Evolutionary conservation across 169 alveolate species (phyloP).

Genomic region (Plasmodium sp.): DNA sequence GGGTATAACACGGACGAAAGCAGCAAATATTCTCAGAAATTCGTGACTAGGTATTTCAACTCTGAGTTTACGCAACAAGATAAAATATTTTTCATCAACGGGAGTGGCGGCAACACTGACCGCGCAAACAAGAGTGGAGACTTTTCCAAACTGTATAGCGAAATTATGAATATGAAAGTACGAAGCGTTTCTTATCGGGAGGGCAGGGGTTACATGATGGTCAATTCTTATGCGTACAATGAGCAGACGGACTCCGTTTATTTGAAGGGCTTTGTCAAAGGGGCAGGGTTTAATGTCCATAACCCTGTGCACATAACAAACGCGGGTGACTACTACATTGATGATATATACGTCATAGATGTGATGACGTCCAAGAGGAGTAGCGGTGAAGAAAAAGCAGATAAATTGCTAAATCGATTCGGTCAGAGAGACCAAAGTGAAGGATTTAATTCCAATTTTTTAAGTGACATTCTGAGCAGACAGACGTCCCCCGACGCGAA

Average conservation of each 20-base stretch:
- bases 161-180: slow-evolving; percentile 76
- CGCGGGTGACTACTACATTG: slow-evolving; percentile 80
- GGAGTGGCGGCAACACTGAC: slow-evolving; percentile 32
- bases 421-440: slow-evolving; percentile 74
- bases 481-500: neutral
- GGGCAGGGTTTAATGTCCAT: slow-evolving; percentile 80
- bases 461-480: slow-evolving; percentile 59
- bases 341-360: slow-evolving; percentile 76
- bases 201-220: slow-evolving; percentile 85
- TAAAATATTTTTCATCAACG: slow-evolving; percentile 66
- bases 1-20: slow-evolving; percentile 74
- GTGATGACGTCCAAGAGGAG: slow-evolving; percentile 69
- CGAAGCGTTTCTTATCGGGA: slow-evolving; percentile 78
- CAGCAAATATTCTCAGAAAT: slow-evolving; percentile 31
- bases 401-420: neutral
- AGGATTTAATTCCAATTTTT: slow-evolving; percentile 45
- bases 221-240: slow-evolving; percentile 76
- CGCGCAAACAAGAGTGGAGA: slow-evolving; percentile 20
- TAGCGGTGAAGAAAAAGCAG: slow-evolving; percentile 21
- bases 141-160: slow-evolving; percentile 62
- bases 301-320: slow-evolving; percentile 83
- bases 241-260: slow-evolving; percentile 49
- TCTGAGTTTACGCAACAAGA: slow-evolving; percentile 83
- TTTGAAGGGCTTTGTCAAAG: slow-evolving; percentile 82
- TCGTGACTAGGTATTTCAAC: slow-evolving; percentile 81